Percentiles rank a stretch among this genome's conserved stretches.
Conservation (phyloP, 495 filamentous ascomycete species). For the Talaromyces liani region DNA sequence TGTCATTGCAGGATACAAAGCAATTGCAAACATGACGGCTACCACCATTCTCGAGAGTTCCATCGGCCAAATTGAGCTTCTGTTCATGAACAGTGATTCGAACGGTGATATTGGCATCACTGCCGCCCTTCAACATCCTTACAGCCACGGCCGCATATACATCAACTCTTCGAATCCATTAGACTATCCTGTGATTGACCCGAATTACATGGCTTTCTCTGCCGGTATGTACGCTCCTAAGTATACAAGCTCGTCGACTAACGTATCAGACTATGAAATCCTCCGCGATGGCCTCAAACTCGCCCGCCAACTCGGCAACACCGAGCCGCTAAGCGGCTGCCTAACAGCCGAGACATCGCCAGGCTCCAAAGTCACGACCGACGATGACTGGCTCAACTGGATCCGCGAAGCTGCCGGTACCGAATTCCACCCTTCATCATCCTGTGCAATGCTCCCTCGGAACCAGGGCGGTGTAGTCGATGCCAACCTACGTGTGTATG, state of each 20-base stretch:
- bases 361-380: constrained; percentile 15
- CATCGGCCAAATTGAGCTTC: constrained; percentile 22
- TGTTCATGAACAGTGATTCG: constrained; percentile 27
- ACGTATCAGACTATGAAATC: constrained; percentile 21
- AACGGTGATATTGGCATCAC: constrained; percentile 28
- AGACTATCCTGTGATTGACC: constrained; percentile 29
- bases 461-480: constrained; percentile 44
- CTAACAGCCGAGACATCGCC: constrained; percentile 20
- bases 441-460: constrained; percentile 43
- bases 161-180: constrained; percentile 29
- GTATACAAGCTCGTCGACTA: not conserved
- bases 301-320: constrained; percentile 21
- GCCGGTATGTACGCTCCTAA: constrained; percentile 15
- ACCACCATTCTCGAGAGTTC: constrained; percentile 21
- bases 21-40: constrained; percentile 24
- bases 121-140: constrained; percentile 28
- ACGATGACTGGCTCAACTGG: constrained; percentile 22
- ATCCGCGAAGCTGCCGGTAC: constrained; percentile 19
- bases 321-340: constrained; percentile 16
- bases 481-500: constrained; percentile 39
- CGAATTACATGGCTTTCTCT: constrained; percentile 24
- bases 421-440: constrained; percentile 42
- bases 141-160: constrained; percentile 27
- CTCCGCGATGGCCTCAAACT: constrained; percentile 28
- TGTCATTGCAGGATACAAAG: constrained; percentile 25